Base-by-base conservation (phyloP, 1,139 yeast genomes). In the Zhuliangozyma parablackwelliae region DNA sequence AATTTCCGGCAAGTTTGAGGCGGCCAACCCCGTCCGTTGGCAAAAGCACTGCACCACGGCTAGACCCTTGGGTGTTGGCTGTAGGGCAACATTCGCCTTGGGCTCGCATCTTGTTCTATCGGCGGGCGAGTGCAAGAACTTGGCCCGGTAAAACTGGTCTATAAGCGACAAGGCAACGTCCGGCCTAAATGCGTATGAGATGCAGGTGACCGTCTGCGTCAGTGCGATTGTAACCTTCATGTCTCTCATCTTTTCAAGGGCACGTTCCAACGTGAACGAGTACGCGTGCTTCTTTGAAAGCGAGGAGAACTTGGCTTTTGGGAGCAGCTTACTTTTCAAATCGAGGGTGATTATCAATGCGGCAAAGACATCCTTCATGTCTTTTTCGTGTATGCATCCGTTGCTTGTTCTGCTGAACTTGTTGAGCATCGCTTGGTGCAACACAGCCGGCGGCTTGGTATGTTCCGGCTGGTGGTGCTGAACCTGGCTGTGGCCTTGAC, bases 61-160 rank as follows among this genome's bases (percentile, higher is more conserved):
- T 5, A 88, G 77, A 1, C 97, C 98, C 53, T 92, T 92, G 0
- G 97, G 92, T 0, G 97, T 88, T 5, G 96, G 95, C 51, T 90
- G 97, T 27, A 89, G 54, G 3, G 64, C 39, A 1, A 67, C 61
- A 32, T 61, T 54, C 3, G 51, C 58, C 38, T 72, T 71, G 2
- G 80, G 69, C 32, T 53, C 61, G n/a, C 56, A 47, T 36, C 80
- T 54, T 0, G 94, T 82, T 48, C 94, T 68, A 47, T 84, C 90
- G 7, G 76, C 74, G 0, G 96, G 96, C 21, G 80, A 76, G 53
- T 89, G 96, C 9, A 90, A 48, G 5, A 89, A 61, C 42, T 79
- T 81, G 0, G 94, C 86, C 1, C 65, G 65, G 65, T 79, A 78
- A 53, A 86, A 87, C 21, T 67, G 60, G 26, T 61, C 62, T 9